Evolutionary conservation across 2,329 filamentous ascomycete genomes (phyloP), one percentile per base, ranked within the genome.

Genomic region (Phyllachora maydis): DNA sequence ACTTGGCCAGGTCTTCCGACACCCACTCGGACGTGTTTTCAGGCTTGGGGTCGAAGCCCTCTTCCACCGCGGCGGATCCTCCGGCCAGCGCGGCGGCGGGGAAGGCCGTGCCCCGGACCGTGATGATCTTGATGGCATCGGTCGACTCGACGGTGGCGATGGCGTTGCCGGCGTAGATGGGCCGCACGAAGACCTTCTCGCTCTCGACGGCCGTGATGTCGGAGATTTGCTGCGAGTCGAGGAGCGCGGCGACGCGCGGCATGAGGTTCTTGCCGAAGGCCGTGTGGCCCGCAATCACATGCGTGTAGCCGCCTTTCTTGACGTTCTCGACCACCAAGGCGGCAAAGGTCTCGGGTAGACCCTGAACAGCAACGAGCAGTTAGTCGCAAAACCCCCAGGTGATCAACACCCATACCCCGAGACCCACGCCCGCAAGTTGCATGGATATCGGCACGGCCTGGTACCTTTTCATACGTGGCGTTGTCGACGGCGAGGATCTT

Each of bases 91-190:
- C 65, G 9, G 75, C 70, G 19, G 76, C 62, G 15, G 81, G 62
- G 54, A 98, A 98, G 1, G 88, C 77, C 3, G 88, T 95, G 33
- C 82, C 83, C 42, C 88, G 75, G 32, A 95, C 75, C 17, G 88
- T 98, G 39, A 98, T 65, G 25, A 95, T 46, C 54, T 95, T 98
- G 46, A 81, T 66, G 10, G 60, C 45, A 42, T 98, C 88, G 32
- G 65, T 66, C 3, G 82, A 92, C 50, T 95, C 78, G 28, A 98
- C 83, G 7, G 88, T 98, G 17, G 90, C 68, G 41, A 98, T 92
- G 22, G 85, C 88, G 44, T 98, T 98, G 26, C 88, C 88, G 28
- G 88, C 88, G 47, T 98, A 98, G 42, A 98, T 93, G 14, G 88
- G 85, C 27, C 88, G 76, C 26, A 93, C 75, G 41, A 98, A 98